These are phyloP conservation scores for Knoxdaviesia proteae DNA, from an alignment of 2,329 filamentous ascomycete species.

Conservation along the genomic window DNA sequence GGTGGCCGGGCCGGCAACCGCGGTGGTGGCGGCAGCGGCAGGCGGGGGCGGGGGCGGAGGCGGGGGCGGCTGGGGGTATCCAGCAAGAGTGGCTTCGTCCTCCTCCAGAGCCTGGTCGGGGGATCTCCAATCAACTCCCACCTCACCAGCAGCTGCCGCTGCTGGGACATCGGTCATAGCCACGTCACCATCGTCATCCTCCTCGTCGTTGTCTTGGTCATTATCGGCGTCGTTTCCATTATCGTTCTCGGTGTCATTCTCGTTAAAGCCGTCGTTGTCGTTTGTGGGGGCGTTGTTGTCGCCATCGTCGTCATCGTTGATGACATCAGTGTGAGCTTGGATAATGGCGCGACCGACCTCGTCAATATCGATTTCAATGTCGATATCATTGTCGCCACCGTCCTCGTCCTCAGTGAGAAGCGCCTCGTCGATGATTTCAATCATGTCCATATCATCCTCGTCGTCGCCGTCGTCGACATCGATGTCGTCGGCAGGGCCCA, in stretches of 20 bases:
- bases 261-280: constrained; percentile 41
- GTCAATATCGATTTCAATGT: too few relatives aligned
- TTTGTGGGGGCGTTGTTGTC: too few relatives aligned
- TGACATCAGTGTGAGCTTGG: too few relatives aligned
- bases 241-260: constrained; percentile 13
- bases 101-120: constrained; percentile 50
- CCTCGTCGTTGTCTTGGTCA: constrained; percentile 17
- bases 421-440: constrained; percentile 14
- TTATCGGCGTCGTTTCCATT: constrained; percentile 18
- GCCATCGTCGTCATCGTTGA: too few relatives aligned
- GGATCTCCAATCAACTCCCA: constrained; percentile 28
- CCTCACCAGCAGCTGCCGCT: constrained; percentile 20
- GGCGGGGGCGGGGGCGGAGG: constrained; percentile 40
- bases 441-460: constrained; percentile 19
- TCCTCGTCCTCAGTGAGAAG: constrained; percentile 26
- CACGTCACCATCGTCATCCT: constrained; percentile 30
- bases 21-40: constrained; percentile 16
- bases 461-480: constrained; percentile 27
- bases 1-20: constrained; percentile 11
- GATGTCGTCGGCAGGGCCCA: constrained; percentile 12
- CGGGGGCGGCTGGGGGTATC: constrained; percentile 45
- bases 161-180: constrained; percentile 36
- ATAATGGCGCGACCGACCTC: too few relatives aligned
- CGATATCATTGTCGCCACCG: constrained; percentile 33
- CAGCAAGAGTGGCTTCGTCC: constrained; percentile 58